Evolutionary conservation across 768 basidiomycete species (phyloP), one percentile per base, ranked within the genome.

Genomic region (Gelatoporia subvermispora): DNA sequence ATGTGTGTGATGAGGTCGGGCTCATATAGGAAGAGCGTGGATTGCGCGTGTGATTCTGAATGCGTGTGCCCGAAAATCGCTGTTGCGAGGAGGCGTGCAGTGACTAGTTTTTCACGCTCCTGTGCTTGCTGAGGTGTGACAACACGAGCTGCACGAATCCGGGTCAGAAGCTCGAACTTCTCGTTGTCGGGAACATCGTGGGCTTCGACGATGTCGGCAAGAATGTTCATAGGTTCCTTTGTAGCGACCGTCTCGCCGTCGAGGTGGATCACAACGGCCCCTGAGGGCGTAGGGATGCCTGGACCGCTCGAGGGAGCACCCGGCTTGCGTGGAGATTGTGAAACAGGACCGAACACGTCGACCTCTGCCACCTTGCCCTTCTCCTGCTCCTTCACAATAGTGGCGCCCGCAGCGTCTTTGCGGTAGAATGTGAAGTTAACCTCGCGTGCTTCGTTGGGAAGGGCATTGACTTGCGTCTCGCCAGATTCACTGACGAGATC

Each of bases 41-140:
- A 81, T 35, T 83, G 77, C 1, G 90, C 88, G 62, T 85, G 81
- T 35, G 75, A 74, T 67, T 98, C 94, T 38, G 74, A 64, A 61
- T 91, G 84, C 45, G 90, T 91, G 65, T 92, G 91, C 24, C 88
- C 88, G 60, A 91, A 97, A 40, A 94, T 88, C 20, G 93, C 88
- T 49, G 95, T 85, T 9, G 95, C 84, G 37, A 96, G 72, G 20
- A 97, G 77, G 49, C 94, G 82, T 38, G 89, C 76, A 51, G 81
- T 71, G 38, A 94, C 77, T 36, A 97, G 78, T 63, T 92, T 88
- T 66, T 86, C 82, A 31, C 93, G 80, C 18, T 84, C 82, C 21
- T 62, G 73, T 49, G 79, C 76, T 48, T 75, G 73, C 15, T 74
- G 79, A 20, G 72, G 74, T 10, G 76, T 72, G 36, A 95, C 69